Percentiles rank a stretch among this genome's conserved stretches.
Conservation (phyloP, 176 grass and related monocot genomes). For the Eleusine coracana region DNA sequence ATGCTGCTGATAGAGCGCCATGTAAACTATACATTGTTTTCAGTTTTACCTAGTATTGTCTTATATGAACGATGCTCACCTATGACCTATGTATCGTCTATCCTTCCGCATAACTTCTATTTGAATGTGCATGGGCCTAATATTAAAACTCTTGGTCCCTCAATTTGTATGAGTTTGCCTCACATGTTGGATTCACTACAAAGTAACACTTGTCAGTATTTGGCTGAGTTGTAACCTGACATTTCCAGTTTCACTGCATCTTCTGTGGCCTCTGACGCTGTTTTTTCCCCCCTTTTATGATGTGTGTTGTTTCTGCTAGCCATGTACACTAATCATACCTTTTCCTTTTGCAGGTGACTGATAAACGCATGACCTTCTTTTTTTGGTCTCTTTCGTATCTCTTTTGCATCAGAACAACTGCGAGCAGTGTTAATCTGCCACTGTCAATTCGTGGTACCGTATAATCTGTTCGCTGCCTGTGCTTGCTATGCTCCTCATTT, state of each 20-base stretch:
- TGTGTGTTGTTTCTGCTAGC: not conserved
- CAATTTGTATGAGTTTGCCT: not conserved
- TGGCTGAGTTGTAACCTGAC: not conserved
- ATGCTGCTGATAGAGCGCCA: conserved; percentile 1
- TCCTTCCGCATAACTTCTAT: not conserved
- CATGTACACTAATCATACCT: conserved; percentile 6
- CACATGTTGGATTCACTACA: not conserved
- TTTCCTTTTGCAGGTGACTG: conserved; percentile 38
- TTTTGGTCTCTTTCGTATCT: conserved; percentile 4
- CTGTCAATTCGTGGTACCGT: not conserved
- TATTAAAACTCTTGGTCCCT: not conserved
- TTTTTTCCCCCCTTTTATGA: not conserved
- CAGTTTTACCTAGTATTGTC: no score
- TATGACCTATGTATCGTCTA: conserved; percentile 17
- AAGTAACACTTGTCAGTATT: not conserved
- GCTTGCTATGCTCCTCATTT: not conserved
- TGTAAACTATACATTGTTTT: not conserved
- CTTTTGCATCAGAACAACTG: conserved; percentile 14
- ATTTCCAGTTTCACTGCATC: not conserved
- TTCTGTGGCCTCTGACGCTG: conserved; percentile 15
- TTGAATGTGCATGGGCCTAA: conserved; percentile 4
- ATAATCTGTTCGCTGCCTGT: not conserved
- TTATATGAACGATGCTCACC: not conserved
- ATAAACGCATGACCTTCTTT: conserved; percentile 21
- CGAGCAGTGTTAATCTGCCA: not conserved